A percentile compares a stretch with the other conserved stretches of the same genome.
phyloP scores from a whole-genome alignment of 1,284 basidiomycete genomes.

The Cutaneotrichosporon daszewskae region DNA sequence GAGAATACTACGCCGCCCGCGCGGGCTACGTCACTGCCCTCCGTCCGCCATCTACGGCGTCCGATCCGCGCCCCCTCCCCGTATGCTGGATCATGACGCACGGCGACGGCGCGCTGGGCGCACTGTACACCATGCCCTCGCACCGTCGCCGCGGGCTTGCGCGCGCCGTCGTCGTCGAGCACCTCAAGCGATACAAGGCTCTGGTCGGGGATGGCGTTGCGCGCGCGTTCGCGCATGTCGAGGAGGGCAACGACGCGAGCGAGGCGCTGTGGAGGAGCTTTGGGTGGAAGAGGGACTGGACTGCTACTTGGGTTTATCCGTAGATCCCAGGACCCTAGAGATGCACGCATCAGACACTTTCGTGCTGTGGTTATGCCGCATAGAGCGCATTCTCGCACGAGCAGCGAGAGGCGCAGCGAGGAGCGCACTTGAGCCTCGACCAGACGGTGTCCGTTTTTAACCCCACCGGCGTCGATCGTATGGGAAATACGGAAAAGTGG shows the following conservation, averaged over 20 bases:
- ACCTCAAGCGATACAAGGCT: conserved; percentile 4
- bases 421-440: too few species aligned
- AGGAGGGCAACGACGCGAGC: conserved; percentile 16
- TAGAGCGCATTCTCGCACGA: too few species aligned
- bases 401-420: too few species aligned
- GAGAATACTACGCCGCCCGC: conserved; percentile 18
- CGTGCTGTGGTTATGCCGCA: too few species aligned
- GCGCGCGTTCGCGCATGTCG: conserved; percentile 15
- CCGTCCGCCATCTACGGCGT: neutral
- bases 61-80: neutral
- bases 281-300: conserved; percentile 20
- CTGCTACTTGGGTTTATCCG: too few species aligned
- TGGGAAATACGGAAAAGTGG: too few species aligned
- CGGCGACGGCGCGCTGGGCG: conserved; percentile 22
- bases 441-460: too few species aligned
- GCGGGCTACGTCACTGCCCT: conserved; percentile 15
- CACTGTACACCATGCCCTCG: conserved; percentile 21
- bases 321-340: too few species aligned
- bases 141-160: conserved; percentile 25
- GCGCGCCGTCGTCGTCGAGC: conserved; percentile 15
- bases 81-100: conserved; percentile 24
- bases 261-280: conserved; percentile 19
- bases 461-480: too few species aligned
- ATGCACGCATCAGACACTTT: too few species aligned
- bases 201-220: neutral